Percentiles rank a stretch among this genome's conserved stretches.
phyloP scores from a whole-genome alignment of 257 asterid species.

The Jaltomata sinuosa region DNA sequence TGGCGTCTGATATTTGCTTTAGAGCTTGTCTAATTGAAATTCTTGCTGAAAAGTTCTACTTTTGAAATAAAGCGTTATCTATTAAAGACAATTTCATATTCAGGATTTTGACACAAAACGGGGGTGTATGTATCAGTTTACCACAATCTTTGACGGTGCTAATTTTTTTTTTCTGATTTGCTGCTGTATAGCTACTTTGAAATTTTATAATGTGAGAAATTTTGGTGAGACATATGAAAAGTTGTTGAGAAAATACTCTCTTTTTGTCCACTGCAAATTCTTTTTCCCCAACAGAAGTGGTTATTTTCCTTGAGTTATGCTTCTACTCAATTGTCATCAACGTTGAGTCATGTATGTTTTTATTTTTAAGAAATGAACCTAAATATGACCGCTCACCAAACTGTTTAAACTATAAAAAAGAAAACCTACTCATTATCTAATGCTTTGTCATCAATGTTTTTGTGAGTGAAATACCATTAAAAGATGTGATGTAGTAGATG shows the following conservation, averaged over 20 bases:
- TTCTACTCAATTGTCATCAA: constrained; percentile 1
- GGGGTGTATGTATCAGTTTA: rapidly evolving
- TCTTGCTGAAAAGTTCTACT: rapidly evolving
- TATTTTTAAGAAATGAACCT: too few species aligned
- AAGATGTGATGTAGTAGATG: too few species aligned
- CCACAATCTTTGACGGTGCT: not conserved
- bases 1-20: not conserved
- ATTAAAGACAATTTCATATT: rapidly evolving
- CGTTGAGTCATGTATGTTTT: too few species aligned
- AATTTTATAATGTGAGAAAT: not conserved
- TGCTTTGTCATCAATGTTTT: too few species aligned
- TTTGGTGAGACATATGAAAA: not conserved
- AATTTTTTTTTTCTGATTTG: not conserved
- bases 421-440: too few species aligned
- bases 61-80: not conserved
- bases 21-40: not conserved
- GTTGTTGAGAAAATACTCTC: not conserved
- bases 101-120: not conserved
- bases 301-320: not conserved
- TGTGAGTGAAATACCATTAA: too few species aligned
- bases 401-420: too few species aligned
- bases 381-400: too few species aligned
- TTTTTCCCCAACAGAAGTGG: not conserved
- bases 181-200: not conserved
- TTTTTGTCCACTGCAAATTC: too few species aligned